Base-by-base conservation (phyloP, 345 rosid genomes). In the Camelina sativa region DNA sequence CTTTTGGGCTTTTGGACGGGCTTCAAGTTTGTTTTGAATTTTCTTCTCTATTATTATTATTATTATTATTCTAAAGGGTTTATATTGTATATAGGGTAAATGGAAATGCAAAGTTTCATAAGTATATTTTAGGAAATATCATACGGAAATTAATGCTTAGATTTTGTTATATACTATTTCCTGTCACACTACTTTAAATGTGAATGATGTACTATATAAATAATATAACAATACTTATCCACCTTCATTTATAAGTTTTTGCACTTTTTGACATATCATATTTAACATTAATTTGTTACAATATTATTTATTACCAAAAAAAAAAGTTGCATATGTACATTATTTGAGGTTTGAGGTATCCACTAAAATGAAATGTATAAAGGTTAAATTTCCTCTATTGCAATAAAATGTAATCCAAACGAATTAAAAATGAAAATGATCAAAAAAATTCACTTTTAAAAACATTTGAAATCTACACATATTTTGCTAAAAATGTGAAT, bases 171-270 rank as follows among this genome's bases (percentile, higher is more conserved):
- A 23, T 37, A 28, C 30, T 28, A 34, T 10, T 41, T 53, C 23
- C 4, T 73, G 11, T 40, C 60, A 66, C 72, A 66, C 16, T 46
- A 56, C 46, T 46, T 40, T 16, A 72, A 63, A 10, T 48, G 16
- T 63, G 23, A 17, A 40, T 28, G 4, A 48, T 47, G 8, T 32
- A 17, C 62, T 72, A 50, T 72, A 37, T 52, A 50, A 51, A 19
- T 19, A 41, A 6, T 62, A 61, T 4, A 37, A 35, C 12, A 44
- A 60, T 37, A 47, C 46, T 7, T 8, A 44, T 58, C 57, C 23
- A 32, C 56, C 20, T 47, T 58, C n/a, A 13, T 70, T 70, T 8
- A 20, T 59, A 59, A 57, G 34, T 17, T 58, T 58, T 70, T 32
- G 11, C 6, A 11, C 6, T 34, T 48, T 60, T 59, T 22, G 15